These are phyloP conservation scores for Chloropicon primus DNA, from an alignment of 139 green algal genomes.

Conservation along the genomic window DNA sequence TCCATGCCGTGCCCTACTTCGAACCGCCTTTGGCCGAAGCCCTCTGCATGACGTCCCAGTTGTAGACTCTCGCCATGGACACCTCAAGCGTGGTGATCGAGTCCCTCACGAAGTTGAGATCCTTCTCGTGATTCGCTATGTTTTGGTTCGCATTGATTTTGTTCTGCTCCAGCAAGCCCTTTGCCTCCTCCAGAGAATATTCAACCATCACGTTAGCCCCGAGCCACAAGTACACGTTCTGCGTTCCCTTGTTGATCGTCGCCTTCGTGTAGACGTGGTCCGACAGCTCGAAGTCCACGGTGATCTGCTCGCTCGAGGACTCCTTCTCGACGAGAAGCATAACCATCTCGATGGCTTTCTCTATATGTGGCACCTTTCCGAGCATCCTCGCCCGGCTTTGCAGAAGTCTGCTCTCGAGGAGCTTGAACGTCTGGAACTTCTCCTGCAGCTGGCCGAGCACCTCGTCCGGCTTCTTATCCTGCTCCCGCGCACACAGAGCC, in stretches of 20 bases:
- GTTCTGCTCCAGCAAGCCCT: constrained; percentile 22
- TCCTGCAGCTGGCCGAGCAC: constrained; percentile 28
- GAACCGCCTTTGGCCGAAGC: not conserved
- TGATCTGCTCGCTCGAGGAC: constrained; percentile 7
- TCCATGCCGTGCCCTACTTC: not conserved
- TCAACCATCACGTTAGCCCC: constrained; percentile 72
- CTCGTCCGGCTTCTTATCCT: constrained; percentile 14
- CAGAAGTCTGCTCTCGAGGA: constrained; percentile 29
- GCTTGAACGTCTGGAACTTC: constrained; percentile 28
- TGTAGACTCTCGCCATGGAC: constrained; percentile 65
- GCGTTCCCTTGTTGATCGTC: constrained; percentile 21
- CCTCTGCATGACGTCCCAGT: constrained; percentile 48
- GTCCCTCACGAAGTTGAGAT: constrained; percentile 45
- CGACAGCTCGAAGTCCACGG: constrained; percentile 42
- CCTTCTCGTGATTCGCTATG: constrained; percentile 6
- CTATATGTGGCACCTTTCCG: constrained; percentile 26
- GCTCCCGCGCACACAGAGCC: not conserved
- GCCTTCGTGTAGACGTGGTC: constrained; percentile 40
- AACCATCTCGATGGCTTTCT: constrained; percentile 32
- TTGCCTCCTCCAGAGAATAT: constrained; percentile 50
- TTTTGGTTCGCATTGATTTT: not conserved
- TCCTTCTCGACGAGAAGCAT: constrained; percentile 22
- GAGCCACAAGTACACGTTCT: constrained; percentile 46
- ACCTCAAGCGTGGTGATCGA: constrained; percentile 53
- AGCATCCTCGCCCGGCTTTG: constrained; percentile 12